Evolutionary conservation across 352 stramenopile species (phyloP), one percentile per base, ranked within the genome.

Genomic region (Pythium guiyangense): DNA sequence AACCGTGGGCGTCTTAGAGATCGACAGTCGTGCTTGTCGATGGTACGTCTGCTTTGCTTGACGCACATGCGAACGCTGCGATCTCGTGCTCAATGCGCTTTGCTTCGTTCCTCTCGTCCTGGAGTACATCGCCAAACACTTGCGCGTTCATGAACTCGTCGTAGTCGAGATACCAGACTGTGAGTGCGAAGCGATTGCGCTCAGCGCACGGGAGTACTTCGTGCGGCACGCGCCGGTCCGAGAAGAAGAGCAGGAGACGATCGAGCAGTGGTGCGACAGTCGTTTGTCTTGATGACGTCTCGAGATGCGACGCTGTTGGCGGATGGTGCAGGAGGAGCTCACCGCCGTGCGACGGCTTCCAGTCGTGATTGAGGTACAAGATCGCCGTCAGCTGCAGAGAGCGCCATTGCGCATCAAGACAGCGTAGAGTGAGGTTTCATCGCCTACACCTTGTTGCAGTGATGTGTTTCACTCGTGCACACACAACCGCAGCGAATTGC

Each of bases 81-180:
- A 78, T 76, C 53, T 78, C 70, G 18, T 52, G 20, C 22, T 66
- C 37, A 15, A 74, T 74, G 37, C 57, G 45, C 22, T 49, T 49
- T 17, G 47, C 42, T 15, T 74, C 64, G 14, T 59, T 47, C 1
- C 45, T 12, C 18, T 22, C 17, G 20, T 66, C 49, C 15, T 56
- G 25, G 6, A 44, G 27, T 14, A 60, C 52, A 3, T 54, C 18
- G 2, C 63, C 59, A 54, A 79, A 76, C 17, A 77, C 54, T 34
- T 80, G 71, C 15, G 72, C 63, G 27, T 58, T 60, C 59, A 77
- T 74, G 56, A 77, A 81, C 54, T 82, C 74, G 54, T 82, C 70
- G 58, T 79, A 78, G 52, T 82, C 74, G 47, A 84, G 62, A 54
- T 78, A 83, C 75, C 75, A 86, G n/a, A 83, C 57, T 8, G 75